phyloP scores from a whole-genome alignment of 1,284 basidiomycete genomes.

The Melampsora americana region DNA sequence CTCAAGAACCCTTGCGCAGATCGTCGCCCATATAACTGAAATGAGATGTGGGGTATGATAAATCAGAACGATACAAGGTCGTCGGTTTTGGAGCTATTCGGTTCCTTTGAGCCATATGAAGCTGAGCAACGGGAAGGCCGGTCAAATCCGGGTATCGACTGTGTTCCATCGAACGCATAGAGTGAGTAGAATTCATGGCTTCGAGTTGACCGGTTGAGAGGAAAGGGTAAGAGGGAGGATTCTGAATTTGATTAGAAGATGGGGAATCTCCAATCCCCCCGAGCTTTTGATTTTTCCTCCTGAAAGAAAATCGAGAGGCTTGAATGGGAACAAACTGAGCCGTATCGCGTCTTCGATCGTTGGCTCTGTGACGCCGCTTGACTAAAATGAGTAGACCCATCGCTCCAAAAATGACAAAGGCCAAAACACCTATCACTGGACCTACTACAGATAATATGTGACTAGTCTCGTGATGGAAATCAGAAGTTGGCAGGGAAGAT shows the following conservation, averaged over 20 bases:
- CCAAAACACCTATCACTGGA: too few species aligned
- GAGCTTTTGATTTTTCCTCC: background rate
- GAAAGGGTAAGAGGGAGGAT: background rate
- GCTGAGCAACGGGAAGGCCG: background rate
- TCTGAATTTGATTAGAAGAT: background rate
- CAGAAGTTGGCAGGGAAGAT: background rate
- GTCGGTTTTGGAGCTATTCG: too few species aligned
- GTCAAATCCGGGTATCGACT: background rate
- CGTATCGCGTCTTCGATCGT: background rate
- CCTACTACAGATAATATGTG: too few species aligned
- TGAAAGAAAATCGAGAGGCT: background rate
- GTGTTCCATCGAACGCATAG: constrained; percentile 2
- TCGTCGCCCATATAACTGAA: too few species aligned
- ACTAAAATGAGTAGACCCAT: too few species aligned
- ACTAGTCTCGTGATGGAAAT: background rate
- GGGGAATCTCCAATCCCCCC: constrained; percentile 2
- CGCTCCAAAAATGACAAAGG: too few species aligned
- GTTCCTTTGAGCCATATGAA: background rate
- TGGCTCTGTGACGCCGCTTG: background rate
- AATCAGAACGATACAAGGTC: too few species aligned
- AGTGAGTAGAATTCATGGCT: background rate
- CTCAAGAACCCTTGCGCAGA: too few species aligned
- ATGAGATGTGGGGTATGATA: too few species aligned
- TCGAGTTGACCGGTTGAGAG: background rate
- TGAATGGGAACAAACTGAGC: background rate